These are phyloP conservation scores for Lomentospora prolificans DNA, from an alignment of 2,329 filamentous ascomycete species.

Conservation along the genomic window DNA sequence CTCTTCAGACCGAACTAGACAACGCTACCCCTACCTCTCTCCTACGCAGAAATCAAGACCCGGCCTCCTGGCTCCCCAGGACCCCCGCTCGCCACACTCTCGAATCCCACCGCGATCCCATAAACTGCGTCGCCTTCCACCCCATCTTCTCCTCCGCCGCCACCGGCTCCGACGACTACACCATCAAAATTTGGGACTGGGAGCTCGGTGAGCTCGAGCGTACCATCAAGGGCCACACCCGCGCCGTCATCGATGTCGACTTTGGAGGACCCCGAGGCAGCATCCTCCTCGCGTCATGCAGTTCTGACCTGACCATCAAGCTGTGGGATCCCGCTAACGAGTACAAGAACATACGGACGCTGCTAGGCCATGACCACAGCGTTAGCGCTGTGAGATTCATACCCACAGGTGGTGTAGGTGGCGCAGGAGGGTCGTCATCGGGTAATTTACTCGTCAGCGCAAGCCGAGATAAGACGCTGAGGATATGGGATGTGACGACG, in stretches of 20 bases:
- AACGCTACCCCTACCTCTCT: slow-evolving; percentile 68
- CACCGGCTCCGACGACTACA: slow-evolving; percentile 83
- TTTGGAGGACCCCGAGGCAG: slow-evolving; percentile 77
- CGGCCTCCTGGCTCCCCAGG: slow-evolving; percentile 76
- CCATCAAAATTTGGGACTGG: slow-evolving; percentile 97
- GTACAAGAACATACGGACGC: slow-evolving; percentile 89
- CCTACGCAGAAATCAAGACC: slow-evolving; percentile 72
- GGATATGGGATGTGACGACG: slow-evolving; percentile 88
- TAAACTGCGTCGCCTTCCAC: slow-evolving; percentile 87
- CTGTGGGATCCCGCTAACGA: slow-evolving; percentile 87
- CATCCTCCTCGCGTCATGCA: slow-evolving; percentile 63
- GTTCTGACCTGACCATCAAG: slow-evolving; percentile 85
- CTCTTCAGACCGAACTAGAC: slow-evolving; percentile 75
- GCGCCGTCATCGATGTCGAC: slow-evolving; percentile 78
- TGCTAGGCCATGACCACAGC: slow-evolving; percentile 86
- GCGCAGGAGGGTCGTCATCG: slow-evolving; percentile 57
- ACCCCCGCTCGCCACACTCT: slow-evolving; percentile 72
- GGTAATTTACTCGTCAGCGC: slow-evolving; percentile 74
- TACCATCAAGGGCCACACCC: slow-evolving; percentile 87
- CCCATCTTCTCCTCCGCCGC: slow-evolving; percentile 84
- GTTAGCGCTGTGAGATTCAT: slow-evolving; percentile 85
- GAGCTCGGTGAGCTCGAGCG: slow-evolving; percentile 83
- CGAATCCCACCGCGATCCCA: slow-evolving; percentile 69
- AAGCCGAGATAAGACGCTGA: slow-evolving; percentile 72
- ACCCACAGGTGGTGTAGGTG: slow-evolving; percentile 63